Evolutionary conservation across 1,284 basidiomycete genomes (phyloP).

Genomic region (Pascua guehoae): DNA sequence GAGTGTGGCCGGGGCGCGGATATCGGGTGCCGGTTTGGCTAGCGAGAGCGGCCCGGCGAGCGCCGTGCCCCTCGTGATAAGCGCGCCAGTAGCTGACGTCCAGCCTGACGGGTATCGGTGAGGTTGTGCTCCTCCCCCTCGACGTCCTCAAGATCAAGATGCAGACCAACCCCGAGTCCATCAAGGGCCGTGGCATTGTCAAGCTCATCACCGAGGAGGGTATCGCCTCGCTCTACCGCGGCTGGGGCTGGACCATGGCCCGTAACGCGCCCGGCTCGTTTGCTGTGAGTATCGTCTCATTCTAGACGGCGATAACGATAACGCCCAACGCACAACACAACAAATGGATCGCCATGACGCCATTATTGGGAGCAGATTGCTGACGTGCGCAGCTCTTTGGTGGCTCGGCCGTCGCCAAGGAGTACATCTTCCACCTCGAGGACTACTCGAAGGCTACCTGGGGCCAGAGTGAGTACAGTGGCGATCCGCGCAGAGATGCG

Average conservation of each 20-base stretch:
- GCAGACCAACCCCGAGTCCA: constrained; percentile 93
- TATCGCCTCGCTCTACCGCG: constrained; percentile 78
- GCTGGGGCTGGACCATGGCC: constrained; percentile 99
- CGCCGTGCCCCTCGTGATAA: not conserved
- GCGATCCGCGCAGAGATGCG: not conserved
- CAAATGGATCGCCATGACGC: not conserved
- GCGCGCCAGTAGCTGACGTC: constrained; percentile 2
- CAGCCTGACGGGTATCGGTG: constrained; percentile 91
- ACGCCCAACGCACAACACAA: not conserved
- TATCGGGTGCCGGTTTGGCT: too few species aligned
- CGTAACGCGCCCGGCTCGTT: constrained; percentile 95
- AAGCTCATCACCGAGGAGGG: constrained; percentile 92
- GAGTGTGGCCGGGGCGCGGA: constrained; percentile 37
- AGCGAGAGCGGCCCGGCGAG: not conserved
- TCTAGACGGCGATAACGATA: too few species aligned
- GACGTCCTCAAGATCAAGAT: constrained; percentile 98
- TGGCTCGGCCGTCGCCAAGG: constrained; percentile 90
- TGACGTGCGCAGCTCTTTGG: constrained; percentile 71
- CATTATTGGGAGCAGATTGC: too few species aligned
- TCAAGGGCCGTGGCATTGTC: constrained; percentile 84
- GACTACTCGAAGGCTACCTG: constrained; percentile 93
- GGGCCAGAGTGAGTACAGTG: constrained; percentile 63
- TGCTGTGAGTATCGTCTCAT: constrained; percentile 60
- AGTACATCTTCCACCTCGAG: constrained; percentile 80
- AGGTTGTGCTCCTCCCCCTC: constrained; percentile 91